phyloP scores from a whole-genome alignment of 495 filamentous ascomycete species.

The Aspergillus bertholletiae region DNA sequence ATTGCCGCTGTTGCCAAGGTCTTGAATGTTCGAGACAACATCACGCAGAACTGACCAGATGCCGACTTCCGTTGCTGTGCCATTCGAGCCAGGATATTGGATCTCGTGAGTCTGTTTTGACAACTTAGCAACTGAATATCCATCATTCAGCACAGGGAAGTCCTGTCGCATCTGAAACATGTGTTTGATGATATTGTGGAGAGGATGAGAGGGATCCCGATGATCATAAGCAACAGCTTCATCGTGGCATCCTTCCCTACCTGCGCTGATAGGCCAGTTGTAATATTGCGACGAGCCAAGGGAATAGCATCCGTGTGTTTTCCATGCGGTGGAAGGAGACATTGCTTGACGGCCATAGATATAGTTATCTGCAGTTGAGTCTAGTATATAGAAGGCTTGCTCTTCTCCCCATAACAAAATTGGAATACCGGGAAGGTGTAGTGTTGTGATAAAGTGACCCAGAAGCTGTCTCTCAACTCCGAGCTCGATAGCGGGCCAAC shows the following conservation, averaged over 20 bases:
- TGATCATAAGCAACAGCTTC: conserved; percentile 58
- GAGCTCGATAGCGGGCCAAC: conserved; percentile 64
- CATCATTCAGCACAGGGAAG: conserved; percentile 62
- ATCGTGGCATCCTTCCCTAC: conserved; percentile 57
- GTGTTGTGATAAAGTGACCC: conserved; percentile 59
- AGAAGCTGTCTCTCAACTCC: conserved; percentile 62
- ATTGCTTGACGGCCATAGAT: conserved; percentile 68
- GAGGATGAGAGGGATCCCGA: conserved; percentile 63
- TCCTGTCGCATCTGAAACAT: conserved; percentile 62
- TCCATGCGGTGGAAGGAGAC: conserved; percentile 64
- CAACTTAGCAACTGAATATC: conserved; percentile 56
- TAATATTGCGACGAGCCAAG: conserved; percentile 54
- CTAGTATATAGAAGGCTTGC: conserved; percentile 64
- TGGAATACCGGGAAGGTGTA: conserved; percentile 65
- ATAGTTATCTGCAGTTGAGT: conserved; percentile 66
- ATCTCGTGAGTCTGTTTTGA: conserved; percentile 56
- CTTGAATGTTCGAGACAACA: conserved; percentile 47
- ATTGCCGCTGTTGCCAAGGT: conserved; percentile 38
- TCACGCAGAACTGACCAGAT: conserved; percentile 64
- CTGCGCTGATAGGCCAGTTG: conserved; percentile 56
- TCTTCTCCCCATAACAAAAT: conserved; percentile 68
- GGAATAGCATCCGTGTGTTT: conserved; percentile 64
- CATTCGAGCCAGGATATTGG: conserved; percentile 51
- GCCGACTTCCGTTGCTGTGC: conserved; percentile 57
- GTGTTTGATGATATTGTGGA: conserved; percentile 64